phyloP scores from a whole-genome alignment of 768 basidiomycete species.

The Tubosaeta sp. region DNA sequence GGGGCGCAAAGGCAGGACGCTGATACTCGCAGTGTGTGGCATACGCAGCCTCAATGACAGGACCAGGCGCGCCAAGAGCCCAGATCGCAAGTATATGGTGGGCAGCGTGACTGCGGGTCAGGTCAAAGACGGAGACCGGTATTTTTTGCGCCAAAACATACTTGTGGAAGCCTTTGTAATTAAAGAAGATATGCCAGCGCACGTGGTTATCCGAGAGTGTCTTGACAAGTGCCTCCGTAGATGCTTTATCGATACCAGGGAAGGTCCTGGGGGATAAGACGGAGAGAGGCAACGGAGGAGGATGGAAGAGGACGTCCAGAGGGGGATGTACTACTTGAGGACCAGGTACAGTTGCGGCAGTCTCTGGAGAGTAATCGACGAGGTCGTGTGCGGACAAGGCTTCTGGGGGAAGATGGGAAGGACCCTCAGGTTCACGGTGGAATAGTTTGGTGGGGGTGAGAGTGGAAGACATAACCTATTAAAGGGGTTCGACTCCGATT shows the following conservation, averaged over 20 bases:
- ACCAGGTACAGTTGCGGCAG: conserved; percentile 9
- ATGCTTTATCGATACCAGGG: conserved; percentile 34
- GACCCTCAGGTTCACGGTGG: conserved; percentile 10
- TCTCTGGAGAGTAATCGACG: conserved; percentile 16
- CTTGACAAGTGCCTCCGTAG: conserved; percentile 37
- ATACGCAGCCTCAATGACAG: conserved; percentile 42
- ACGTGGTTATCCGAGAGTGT: conserved; percentile 48
- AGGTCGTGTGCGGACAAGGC: conserved; percentile 20
- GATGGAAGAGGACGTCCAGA: conserved; percentile 17
- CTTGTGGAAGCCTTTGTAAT: conserved; percentile 34
- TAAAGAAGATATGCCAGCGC: conserved; percentile 54
- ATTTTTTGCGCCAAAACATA: conserved; percentile 10
- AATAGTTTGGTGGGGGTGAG: conserved; percentile 9
- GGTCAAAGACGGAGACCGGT: conserved; percentile 17
- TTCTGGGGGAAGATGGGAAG: conserved; percentile 16
- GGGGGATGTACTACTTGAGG: conserved; percentile 7
- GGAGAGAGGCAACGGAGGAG: conserved; percentile 28
- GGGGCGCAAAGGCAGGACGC: conserved; percentile 32
- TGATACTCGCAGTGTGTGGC: conserved; percentile 36
- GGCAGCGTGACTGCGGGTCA: conserved; percentile 43
- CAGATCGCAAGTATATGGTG: conserved; percentile 59
- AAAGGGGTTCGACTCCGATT: background rate
- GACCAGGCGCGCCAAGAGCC: conserved; percentile 49
- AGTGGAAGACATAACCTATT: background rate
- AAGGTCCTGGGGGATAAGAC: conserved; percentile 30